Evolutionary conservation across 164 flowering plant species (phyloP).

Genomic region (Piper longum): DNA sequence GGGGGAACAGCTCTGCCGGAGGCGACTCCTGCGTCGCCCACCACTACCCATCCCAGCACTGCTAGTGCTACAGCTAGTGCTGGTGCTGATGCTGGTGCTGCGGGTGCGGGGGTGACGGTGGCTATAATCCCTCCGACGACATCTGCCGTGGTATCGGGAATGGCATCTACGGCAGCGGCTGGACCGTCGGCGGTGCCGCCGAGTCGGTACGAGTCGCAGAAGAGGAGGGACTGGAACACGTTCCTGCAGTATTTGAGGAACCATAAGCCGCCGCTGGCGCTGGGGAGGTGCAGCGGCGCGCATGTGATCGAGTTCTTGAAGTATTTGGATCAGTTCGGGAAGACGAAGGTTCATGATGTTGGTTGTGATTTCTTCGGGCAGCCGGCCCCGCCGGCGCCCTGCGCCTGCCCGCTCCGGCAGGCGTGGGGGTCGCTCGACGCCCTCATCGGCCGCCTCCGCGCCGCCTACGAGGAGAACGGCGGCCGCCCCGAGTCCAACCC

Average conservation of each 20-base stretch:
- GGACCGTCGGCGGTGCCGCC: conserved; percentile 14
- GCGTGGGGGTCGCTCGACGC: conserved; percentile 91
- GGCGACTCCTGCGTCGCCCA: too few relatives aligned
- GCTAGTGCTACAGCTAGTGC: not conserved
- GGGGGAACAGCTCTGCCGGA: too few relatives aligned
- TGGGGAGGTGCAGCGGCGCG: conserved; percentile 68
- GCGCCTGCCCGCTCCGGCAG: conserved; percentile 79
- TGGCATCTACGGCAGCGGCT: conserved; percentile 17
- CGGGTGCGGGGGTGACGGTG: not conserved
- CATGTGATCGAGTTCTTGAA: conserved; percentile 69
- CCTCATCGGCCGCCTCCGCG: conserved; percentile 65
- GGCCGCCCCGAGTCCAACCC: conserved; percentile 73
- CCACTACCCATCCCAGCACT: not conserved
- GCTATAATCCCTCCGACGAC: not conserved
- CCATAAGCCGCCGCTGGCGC: conserved; percentile 69
- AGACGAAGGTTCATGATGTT: conserved; percentile 62
- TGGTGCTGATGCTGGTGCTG: too few relatives aligned
- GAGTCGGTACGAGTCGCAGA: conserved; percentile 66
- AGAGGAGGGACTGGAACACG: conserved; percentile 77
- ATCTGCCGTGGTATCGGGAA: not conserved
- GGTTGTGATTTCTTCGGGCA: conserved; percentile 72
- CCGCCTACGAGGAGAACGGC: conserved; percentile 73
- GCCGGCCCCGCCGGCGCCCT: conserved; percentile 64
- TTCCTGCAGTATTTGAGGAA: conserved; percentile 62
- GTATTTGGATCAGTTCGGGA: conserved; percentile 74